Base-by-base conservation (phyloP, 768 basidiomycete genomes). In the Tephrocybe rancida region DNA sequence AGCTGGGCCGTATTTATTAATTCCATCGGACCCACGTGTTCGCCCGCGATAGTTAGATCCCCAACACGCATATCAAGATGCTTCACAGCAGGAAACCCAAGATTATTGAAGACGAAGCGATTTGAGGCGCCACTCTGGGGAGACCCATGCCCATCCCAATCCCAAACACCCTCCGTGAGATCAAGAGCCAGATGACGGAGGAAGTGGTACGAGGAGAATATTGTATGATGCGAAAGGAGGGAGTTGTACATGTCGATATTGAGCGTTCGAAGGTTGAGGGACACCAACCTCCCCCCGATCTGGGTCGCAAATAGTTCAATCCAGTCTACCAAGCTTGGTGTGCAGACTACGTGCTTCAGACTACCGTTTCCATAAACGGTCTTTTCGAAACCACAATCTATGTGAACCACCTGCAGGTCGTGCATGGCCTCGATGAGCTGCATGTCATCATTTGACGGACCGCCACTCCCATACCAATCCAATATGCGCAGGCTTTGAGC, bases 161-260 rank as follows among this genome's bases (percentile, higher is more conserved):
- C 62, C 64, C 64, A 65, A 4, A 54, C 44, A 1, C 62, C 62
- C 32, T 57, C 59, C 0, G 59, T 63, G 14, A 65, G 56, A 44
- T 66, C 62, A 26, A 64, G 38, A 25, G 49, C 56, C 21, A 66
- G 52, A 27, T 29, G 52, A 3, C 34, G 16, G n/a, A 62, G 54
- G 14, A 50, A 32, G 27, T 38, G 34, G 25, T 52, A 64, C 2
- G 53, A 38, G 2, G 53, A 21, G 24, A 62, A 52, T 1, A 27
- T 16, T 5, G 7, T 5, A 5, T 37, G 10, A 5, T 37, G 35
- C 11, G 35, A 9, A 37, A 7, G 35, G 11, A 37, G 16, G 35
- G 11, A 16, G 16, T 37, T 37, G 35, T 37, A 37, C 35, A 16
- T 16, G 5, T 13, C 35, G 8, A 37, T 5, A 16, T 6, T 7